Conservation (phyloP, 495 filamentous ascomycete genomes). For the Neurospora tetraspora region DNA sequence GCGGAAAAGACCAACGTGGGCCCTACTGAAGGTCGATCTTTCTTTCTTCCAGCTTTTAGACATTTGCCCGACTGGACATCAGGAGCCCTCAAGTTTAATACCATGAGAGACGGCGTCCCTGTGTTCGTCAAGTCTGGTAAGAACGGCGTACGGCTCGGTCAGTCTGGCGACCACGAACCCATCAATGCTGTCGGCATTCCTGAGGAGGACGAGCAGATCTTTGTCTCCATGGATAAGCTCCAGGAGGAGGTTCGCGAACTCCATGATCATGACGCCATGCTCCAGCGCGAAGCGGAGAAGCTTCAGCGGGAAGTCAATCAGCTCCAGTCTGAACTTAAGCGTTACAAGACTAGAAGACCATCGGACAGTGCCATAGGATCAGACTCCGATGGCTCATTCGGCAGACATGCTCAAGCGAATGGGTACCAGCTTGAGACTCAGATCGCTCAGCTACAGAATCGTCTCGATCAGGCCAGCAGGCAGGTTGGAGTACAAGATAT, state of each 20-base stretch:
- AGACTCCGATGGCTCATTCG: slow-evolving; percentile 32
- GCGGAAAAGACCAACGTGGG: slow-evolving; percentile 18
- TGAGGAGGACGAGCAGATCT: slow-evolving; percentile 40
- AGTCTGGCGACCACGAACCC: slow-evolving; percentile 25
- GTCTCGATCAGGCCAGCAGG: slow-evolving; percentile 36
- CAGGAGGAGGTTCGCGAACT: slow-evolving; percentile 38
- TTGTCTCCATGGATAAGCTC: slow-evolving; percentile 46
- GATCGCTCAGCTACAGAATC: slow-evolving; percentile 28
- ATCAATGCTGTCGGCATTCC: slow-evolving; percentile 29
- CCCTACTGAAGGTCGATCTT: slow-evolving; percentile 31
- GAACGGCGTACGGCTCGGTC: slow-evolving; percentile 11
- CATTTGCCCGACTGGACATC: slow-evolving; percentile 38
- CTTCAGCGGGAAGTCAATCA: slow-evolving; percentile 35
- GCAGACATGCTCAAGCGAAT: slow-evolving; percentile 22
- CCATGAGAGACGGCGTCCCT: slow-evolving; percentile 36
- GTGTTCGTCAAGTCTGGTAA: slow-evolving; percentile 30
- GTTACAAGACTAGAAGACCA: slow-evolving; percentile 25
- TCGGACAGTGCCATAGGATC: slow-evolving; percentile 37
- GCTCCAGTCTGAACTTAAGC: slow-evolving; percentile 32
- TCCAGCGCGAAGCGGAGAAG: slow-evolving; percentile 38
- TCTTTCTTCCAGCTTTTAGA: slow-evolving; percentile 34
- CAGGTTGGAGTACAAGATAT: slow-evolving; percentile 36
- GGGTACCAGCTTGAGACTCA: slow-evolving; percentile 33
- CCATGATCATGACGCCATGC: slow-evolving; percentile 39
- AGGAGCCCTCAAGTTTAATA: slow-evolving; percentile 32